These are phyloP conservation scores for Daedaleopsis sinensis DNA, from an alignment of 768 basidiomycete genomes.

Conservation along the genomic window DNA sequence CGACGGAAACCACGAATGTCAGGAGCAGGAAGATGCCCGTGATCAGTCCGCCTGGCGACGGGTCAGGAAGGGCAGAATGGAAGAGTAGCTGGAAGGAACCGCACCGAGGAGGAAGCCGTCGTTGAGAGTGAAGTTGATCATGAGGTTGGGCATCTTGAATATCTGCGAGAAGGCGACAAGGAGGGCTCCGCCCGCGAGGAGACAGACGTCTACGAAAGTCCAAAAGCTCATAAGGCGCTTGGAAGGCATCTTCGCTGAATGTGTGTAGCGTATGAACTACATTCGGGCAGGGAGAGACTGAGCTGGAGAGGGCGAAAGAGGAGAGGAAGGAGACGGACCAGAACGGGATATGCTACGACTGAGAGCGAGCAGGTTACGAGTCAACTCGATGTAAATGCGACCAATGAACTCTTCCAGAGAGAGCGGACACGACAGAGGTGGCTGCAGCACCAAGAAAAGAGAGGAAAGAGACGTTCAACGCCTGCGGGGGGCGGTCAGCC, in stretches of 20 bases:
- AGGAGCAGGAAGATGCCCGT: conserved; percentile 67
- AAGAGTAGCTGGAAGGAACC: conserved; percentile 22
- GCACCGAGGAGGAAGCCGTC: conserved; percentile 60
- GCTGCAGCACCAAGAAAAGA: conserved; percentile 48
- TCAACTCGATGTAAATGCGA: conserved; percentile 25
- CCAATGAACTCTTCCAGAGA: conserved; percentile 55
- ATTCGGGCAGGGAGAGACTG: neutral
- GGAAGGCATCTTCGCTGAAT: conserved; percentile 63
- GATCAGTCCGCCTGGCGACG: conserved; percentile 60
- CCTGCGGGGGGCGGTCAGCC: conserved; percentile 43
- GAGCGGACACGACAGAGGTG: conserved; percentile 44
- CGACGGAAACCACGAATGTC: conserved; percentile 72
- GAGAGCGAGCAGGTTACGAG: conserved; percentile 17
- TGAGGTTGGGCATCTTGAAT: conserved; percentile 68
- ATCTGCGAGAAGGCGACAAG: conserved; percentile 68
- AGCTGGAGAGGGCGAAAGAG: neutral
- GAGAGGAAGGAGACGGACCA: conserved; percentile 2
- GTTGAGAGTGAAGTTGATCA: conserved; percentile 75
- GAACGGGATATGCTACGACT: conserved; percentile 16
- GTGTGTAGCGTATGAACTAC: conserved; percentile 28
- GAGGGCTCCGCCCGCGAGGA: conserved; percentile 71
- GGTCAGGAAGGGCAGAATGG: neutral
- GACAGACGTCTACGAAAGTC: conserved; percentile 68
- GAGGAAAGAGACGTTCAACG: conserved; percentile 70
- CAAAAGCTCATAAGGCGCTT: conserved; percentile 69